Evolutionary conservation across 2,329 filamentous ascomycete species (phyloP).

Genomic region (Colletotrichum coccodes): DNA sequence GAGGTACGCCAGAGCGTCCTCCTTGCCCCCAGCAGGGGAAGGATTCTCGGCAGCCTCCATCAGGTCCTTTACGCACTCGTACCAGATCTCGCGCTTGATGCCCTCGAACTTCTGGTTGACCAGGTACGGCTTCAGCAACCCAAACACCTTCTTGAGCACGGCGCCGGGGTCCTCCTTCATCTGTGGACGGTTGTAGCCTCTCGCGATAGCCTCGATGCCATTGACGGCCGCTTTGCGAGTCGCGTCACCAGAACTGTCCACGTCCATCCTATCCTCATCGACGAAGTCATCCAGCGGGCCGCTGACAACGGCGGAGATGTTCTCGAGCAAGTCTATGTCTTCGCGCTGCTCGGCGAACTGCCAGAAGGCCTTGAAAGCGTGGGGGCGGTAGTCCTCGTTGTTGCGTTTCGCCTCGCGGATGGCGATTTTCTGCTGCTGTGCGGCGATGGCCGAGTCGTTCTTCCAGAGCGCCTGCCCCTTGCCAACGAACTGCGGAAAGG

Average conservation of each 20-base stretch:
- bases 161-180: slow-evolving; percentile 48
- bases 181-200: slow-evolving; percentile 56
- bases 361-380: slow-evolving; percentile 79
- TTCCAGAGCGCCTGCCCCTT: slow-evolving; percentile 69
- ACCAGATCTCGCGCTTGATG: slow-evolving; percentile 63
- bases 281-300: slow-evolving; percentile 69
- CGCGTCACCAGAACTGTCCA: slow-evolving; percentile 62
- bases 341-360: slow-evolving; percentile 74
- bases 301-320: slow-evolving; percentile 72
- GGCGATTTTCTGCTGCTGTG: slow-evolving; percentile 81
- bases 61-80: slow-evolving; percentile 58
- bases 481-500: slow-evolving; percentile 81
- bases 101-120: slow-evolving; percentile 47
- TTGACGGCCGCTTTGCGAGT: slow-evolving; percentile 57
- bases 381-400: slow-evolving; percentile 83
- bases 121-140: slow-evolving; percentile 53
- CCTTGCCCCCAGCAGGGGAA: slow-evolving; percentile 35
- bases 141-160: slow-evolving; percentile 52
- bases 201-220: slow-evolving; percentile 61
- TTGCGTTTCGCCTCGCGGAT: slow-evolving; percentile 91
- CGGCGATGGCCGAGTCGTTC: slow-evolving; percentile 61
- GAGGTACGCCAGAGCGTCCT: slow-evolving; percentile 50
- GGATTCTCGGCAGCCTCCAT: slow-evolving; percentile 51
- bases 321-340: slow-evolving; percentile 76
- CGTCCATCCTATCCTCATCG: slow-evolving; percentile 75